Evolutionary conservation across 2,329 filamentous ascomycete genomes (phyloP), one percentile per base, ranked within the genome.

Genomic region (Colletotrichum chlorophyti): DNA sequence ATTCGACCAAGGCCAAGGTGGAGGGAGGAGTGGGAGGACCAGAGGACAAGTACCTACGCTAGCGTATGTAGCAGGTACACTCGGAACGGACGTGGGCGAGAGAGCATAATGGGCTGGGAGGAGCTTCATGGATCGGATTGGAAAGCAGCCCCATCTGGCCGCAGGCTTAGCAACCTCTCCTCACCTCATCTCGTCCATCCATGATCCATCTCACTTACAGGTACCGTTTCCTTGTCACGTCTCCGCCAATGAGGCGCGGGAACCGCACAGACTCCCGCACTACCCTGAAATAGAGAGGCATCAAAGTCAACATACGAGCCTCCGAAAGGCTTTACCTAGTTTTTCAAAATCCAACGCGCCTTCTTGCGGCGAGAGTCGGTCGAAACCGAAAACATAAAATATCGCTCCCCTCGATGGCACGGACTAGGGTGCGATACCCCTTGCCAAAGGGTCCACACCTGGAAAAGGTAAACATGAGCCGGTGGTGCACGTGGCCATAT

Each of bases 191-290:
- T 53, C 48, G 40, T 60, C 51, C 43, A 59, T 59, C 51, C 50
- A 48, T 53, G 42, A 34, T 60, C 51, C 43, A 59, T 59, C 51
- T 42, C 55, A 58, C 53, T 52, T 52, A 41, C 41, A 60, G 53
- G 27, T 37, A 52, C 53, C 58, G 48, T 52, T 47, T 52, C 47
- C 42, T 53, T 43, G 60, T 38, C 42, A 26, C 37, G 37, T 46
- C 53, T 59, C 61, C 61, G 58, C 61, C 61, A 64, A 53, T 62
- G 59, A 62, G 45, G 42, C 48, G 45, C 54, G 51, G 58, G 40
- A 62, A 52, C 43, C 63, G 61, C 63, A 64, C 61, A 60, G 63
- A 63, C 61, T 64, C 53, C 61, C 63, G 63, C 58, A 52, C 58
- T 63, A 63, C 61, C 61, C 63, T 64, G 58, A 53, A 49, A 19